These are phyloP conservation scores for Leishmania amazonensis DNA, from an alignment of 208 protist species.

Conservation along the genomic window DNA sequence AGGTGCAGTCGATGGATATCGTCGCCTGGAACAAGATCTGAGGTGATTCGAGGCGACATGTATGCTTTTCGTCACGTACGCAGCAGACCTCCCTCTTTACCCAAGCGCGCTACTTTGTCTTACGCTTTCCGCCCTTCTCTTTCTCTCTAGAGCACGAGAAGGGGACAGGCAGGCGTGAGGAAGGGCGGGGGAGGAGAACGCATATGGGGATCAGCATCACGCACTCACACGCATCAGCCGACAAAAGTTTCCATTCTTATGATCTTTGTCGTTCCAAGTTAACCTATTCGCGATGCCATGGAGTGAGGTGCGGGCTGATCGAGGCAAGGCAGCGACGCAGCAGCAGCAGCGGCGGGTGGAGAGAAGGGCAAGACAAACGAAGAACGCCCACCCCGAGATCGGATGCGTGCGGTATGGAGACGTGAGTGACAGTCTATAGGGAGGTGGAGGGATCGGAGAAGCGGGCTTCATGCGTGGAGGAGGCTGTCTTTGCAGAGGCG, in stretches of 20 bases:
- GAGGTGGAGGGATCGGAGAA: not conserved
- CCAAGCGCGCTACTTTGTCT: not conserved
- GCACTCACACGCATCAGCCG: not conserved
- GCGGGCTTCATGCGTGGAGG: not conserved
- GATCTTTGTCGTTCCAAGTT: not conserved
- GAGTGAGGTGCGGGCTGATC: not conserved
- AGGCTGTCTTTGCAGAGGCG: not conserved
- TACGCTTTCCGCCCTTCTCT: not conserved
- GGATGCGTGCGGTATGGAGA: not conserved
- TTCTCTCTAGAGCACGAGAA: not conserved
- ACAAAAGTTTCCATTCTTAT: not conserved
- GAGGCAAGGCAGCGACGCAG: not conserved
- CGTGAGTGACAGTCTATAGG: not conserved
- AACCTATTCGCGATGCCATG: not conserved
- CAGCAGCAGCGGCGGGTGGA: not conserved
- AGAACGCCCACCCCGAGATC: not conserved
- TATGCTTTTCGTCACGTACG: not conserved
- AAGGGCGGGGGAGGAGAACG: not conserved
- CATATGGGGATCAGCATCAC: not conserved
- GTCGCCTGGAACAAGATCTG: conserved; percentile 97
- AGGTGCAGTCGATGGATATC: conserved; percentile 96
- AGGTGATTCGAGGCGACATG: conserved; percentile 15
- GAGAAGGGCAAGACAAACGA: not conserved
- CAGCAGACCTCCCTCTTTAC: not conserved
- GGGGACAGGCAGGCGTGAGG: not conserved